Conservation (phyloP, 23 red algal species). For the Gracilariopsis chorda region DNA sequence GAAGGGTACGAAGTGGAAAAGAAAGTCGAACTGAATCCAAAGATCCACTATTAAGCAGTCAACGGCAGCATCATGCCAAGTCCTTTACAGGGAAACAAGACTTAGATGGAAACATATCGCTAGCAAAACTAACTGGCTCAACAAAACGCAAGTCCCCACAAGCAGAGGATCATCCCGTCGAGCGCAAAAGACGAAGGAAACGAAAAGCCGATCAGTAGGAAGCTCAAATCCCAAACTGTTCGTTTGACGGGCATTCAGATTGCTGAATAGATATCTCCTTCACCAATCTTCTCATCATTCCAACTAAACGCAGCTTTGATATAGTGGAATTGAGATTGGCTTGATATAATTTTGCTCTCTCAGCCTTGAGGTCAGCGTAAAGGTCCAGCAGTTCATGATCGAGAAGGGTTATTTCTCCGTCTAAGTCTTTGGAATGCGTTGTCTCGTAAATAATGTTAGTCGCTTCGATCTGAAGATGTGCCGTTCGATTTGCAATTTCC, state of each 20-base stretch:
- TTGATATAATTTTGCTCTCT: not conserved
- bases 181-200: conserved; percentile 2
- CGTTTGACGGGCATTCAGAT: not conserved
- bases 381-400: conserved; percentile 45
- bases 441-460: conserved; percentile 50
- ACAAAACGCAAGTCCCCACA: not conserved
- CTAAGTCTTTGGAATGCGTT: conserved; percentile 19
- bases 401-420: conserved; percentile 15
- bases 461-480: not conserved
- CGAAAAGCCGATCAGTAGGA: not conserved
- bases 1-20: too few species aligned
- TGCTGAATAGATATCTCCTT: conserved; percentile 13
- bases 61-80: too few species aligned
- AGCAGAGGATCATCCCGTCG: not conserved
- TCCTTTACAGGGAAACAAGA: not conserved
- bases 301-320: conserved; percentile 39
- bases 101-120: not conserved
- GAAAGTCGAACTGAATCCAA: too few species aligned
- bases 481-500: conserved; percentile 6
- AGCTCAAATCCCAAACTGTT: not conserved
- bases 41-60: too few species aligned
- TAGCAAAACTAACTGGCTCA: not conserved
- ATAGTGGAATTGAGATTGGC: conserved; percentile 16
- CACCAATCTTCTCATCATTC: conserved; percentile 39
- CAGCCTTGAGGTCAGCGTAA: conserved; percentile 16